Evolutionary conservation across 306 rosid species (phyloP).

Genomic region (Vigna reflexopilosa): DNA sequence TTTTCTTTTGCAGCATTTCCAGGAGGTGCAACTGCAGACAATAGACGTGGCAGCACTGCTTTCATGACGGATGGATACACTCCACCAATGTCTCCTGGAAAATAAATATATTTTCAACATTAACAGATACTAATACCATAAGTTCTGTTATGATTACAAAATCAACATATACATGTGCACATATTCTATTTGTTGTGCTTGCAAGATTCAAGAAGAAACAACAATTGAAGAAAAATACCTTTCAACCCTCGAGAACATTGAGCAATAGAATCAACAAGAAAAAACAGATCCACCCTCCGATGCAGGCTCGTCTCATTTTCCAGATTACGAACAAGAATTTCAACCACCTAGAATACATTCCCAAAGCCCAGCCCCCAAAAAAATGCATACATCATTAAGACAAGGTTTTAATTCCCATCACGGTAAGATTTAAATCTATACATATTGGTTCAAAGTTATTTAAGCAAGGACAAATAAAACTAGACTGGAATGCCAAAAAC

Average conservation of each 20-base stretch:
- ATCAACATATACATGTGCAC: constrained; percentile 35
- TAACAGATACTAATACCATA: constrained; percentile 27
- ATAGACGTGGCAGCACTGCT: constrained; percentile 75
- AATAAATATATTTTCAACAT: constrained; percentile 34
- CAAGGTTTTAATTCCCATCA: constrained; percentile 28
- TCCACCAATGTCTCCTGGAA: constrained; percentile 78
- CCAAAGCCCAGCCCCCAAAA: constrained; percentile 29
- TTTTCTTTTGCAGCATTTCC: constrained; percentile 82
- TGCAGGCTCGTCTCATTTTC: constrained; percentile 79
- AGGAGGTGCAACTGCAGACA: constrained; percentile 94
- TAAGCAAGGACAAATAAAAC: constrained; percentile 22
- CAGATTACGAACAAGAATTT: constrained; percentile 69
- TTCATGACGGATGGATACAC: constrained; percentile 75
- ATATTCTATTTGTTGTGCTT: constrained; percentile 13
- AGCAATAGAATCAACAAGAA: constrained; percentile 88
- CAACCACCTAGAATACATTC: constrained; percentile 70
- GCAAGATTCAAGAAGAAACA: constrained; percentile 36
- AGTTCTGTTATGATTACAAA: constrained; percentile 17
- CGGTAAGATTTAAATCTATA: constrained; percentile 15
- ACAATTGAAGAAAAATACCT: constrained; percentile 59
- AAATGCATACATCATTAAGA: constrained; percentile 28
- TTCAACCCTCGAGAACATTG: constrained; percentile 77
- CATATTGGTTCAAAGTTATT: constrained; percentile 1
- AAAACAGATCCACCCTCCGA: constrained; percentile 87
- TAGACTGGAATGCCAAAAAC: constrained; percentile 12